phyloP scores from a whole-genome alignment of 805 yeast genomes.

The Suhomyces sp. region DNA sequence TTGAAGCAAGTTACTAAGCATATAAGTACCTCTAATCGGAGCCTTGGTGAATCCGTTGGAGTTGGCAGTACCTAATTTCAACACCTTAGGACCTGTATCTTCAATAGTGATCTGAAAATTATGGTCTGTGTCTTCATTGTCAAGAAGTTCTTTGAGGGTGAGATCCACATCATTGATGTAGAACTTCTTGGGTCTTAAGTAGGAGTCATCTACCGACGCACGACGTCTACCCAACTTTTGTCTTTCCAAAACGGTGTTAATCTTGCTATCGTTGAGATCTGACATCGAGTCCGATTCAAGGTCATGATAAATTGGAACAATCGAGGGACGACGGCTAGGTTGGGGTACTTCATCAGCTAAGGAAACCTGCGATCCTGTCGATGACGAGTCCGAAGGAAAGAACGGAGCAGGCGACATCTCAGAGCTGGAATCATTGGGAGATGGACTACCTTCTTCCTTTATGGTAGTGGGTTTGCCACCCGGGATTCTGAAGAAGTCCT shows the following conservation, averaged over 20 bases:
- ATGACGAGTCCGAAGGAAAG: too few species aligned
- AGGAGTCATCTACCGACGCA: conserved; percentile 32
- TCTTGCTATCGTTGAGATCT: background rate
- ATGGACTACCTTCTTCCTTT: background rate
- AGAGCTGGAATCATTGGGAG: conserved; percentile 2
- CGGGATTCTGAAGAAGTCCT: too few species aligned
- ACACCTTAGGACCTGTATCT: conserved; percentile 81
- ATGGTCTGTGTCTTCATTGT: conserved; percentile 80
- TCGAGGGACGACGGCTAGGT: conserved; percentile 21
- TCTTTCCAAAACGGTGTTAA: background rate
- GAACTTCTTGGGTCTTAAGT: conserved; percentile 47
- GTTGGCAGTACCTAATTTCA: conserved; percentile 77
- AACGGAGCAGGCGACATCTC: background rate
- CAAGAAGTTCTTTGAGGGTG: conserved; percentile 66
- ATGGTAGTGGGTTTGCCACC: too few species aligned
- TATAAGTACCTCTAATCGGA: conserved; percentile 83
- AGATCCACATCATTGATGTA: conserved; percentile 73
- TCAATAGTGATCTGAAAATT: conserved; percentile 84
- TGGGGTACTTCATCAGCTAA: too few species aligned
- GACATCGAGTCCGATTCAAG: conserved; percentile 6
- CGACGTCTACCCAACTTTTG: conserved; percentile 20
- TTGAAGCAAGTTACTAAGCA: conserved; percentile 82
- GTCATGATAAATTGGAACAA: conserved; percentile 29
- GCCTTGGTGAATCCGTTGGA: conserved; percentile 76
- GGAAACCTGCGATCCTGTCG: too few species aligned